Conservation (phyloP, 2,329 filamentous ascomycete species). For the Colletotrichum chlorophyti region DNA sequence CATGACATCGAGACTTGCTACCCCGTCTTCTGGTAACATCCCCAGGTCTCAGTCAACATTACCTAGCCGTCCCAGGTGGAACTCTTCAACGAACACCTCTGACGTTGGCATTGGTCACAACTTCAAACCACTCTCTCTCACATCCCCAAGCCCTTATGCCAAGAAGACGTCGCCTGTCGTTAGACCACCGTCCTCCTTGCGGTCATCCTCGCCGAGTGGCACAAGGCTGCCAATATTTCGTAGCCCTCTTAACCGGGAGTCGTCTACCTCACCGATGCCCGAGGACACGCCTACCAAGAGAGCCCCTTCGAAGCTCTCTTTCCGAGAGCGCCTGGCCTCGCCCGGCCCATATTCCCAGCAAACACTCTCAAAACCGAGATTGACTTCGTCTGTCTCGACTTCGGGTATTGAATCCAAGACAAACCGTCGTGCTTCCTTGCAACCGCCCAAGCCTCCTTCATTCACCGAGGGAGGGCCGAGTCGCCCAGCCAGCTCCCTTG, state of each 20-base stretch:
- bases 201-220: constrained; percentile 42
- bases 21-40: constrained; percentile 41
- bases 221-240: constrained; percentile 58
- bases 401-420: constrained; percentile 40
- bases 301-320: constrained; percentile 54
- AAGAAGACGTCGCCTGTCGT: constrained; percentile 49
- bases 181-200: constrained; percentile 50
- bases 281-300: constrained; percentile 53
- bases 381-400: constrained; percentile 51
- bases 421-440: constrained; percentile 60
- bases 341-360: constrained; percentile 57
- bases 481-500: constrained; percentile 65
- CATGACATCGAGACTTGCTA: constrained; percentile 57
- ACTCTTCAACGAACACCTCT: constrained; percentile 67
- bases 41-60: constrained; percentile 54
- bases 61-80: constrained; percentile 75
- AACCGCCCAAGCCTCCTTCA: constrained; percentile 49
- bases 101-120: constrained; percentile 72
- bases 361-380: constrained; percentile 50
- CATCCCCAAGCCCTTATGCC: constrained; percentile 64
- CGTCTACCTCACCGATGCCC: constrained; percentile 55
- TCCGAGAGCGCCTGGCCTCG: constrained; percentile 59
- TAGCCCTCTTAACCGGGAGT: constrained; percentile 52
- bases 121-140: constrained; percentile 68
- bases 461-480: constrained; percentile 37